Conservation (phyloP, 345 rosid species). For the Gossypium raimondii region DNA sequence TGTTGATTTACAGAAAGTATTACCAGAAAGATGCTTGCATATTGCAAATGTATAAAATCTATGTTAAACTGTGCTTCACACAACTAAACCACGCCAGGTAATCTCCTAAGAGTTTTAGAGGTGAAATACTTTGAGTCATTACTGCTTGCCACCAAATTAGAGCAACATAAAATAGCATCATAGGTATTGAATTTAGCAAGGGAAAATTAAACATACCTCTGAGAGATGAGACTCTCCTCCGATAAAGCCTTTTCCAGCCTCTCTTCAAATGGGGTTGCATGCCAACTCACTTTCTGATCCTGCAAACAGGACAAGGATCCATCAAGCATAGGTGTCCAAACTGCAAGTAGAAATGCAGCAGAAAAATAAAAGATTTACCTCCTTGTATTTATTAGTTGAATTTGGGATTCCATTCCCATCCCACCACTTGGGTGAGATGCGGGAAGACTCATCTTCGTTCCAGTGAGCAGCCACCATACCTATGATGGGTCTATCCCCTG, state of each 20-base stretch:
- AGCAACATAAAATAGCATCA: neutral
- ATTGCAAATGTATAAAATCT: neutral
- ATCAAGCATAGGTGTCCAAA: constrained; percentile 26
- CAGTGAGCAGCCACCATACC: constrained; percentile 93
- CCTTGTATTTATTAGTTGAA: constrained; percentile 91
- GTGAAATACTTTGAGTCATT: too few species aligned
- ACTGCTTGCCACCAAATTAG: neutral
- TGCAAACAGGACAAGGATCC: constrained; percentile 29
- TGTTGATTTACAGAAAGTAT: neutral
- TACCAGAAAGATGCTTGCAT: neutral
- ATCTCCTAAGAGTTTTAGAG: too few species aligned
- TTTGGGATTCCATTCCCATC: constrained; percentile 98
- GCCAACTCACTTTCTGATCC: constrained; percentile 99
- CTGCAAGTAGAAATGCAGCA: constrained; percentile 33
- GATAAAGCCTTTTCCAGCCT: constrained; percentile 94
- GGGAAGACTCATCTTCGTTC: constrained; percentile 54
- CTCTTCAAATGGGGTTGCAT: constrained; percentile 96
- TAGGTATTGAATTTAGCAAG: neutral
- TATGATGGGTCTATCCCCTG: constrained; percentile 76
- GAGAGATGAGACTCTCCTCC: constrained; percentile 47
- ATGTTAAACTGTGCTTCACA: neutral
- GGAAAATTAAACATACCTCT: constrained; percentile 37
- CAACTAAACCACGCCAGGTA: too few species aligned
- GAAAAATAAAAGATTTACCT: constrained; percentile 37
- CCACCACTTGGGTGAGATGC: constrained; percentile 78